phyloP scores from a whole-genome alignment of 345 rosid species.

The Carallia brachiata region DNA sequence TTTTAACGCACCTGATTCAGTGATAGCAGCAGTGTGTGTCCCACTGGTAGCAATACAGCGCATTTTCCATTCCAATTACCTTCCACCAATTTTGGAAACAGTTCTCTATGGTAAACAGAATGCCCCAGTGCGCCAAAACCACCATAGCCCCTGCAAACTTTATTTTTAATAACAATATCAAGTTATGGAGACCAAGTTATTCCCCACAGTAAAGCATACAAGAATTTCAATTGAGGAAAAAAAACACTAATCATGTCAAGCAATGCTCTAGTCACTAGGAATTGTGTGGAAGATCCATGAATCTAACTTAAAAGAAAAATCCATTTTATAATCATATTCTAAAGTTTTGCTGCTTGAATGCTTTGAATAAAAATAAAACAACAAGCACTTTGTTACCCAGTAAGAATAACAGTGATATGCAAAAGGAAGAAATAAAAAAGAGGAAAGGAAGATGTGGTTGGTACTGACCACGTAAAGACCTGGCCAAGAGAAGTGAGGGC shows the following conservation, averaged over 20 bases:
- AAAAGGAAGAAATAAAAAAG: slow-evolving; percentile 1
- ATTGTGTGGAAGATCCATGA: background rate
- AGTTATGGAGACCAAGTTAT: background rate
- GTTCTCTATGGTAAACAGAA: slow-evolving; percentile 78
- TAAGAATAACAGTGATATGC: background rate
- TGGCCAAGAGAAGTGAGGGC: slow-evolving; percentile 68
- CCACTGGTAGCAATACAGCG: slow-evolving; percentile 75
- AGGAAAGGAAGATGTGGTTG: background rate
- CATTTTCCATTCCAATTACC: slow-evolving; percentile 56
- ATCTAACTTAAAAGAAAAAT: too few species aligned
- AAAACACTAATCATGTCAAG: background rate
- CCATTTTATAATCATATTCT: background rate
- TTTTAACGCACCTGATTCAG: slow-evolving; percentile 61
- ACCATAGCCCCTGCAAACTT: slow-evolving; percentile 90
- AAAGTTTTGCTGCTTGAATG: background rate
- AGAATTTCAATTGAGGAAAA: background rate
- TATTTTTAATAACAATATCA: slow-evolving; percentile 33
- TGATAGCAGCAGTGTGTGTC: slow-evolving; percentile 78
- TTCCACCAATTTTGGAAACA: slow-evolving; percentile 75
- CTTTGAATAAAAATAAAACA: background rate
- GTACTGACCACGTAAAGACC: slow-evolving; percentile 73
- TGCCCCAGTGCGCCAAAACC: slow-evolving; percentile 98
- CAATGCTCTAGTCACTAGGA: background rate
- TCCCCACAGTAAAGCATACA: background rate
- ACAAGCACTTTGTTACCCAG: background rate